Conservation (phyloP, 2,329 filamentous ascomycete species). For the Blastomyces parvus region DNA sequence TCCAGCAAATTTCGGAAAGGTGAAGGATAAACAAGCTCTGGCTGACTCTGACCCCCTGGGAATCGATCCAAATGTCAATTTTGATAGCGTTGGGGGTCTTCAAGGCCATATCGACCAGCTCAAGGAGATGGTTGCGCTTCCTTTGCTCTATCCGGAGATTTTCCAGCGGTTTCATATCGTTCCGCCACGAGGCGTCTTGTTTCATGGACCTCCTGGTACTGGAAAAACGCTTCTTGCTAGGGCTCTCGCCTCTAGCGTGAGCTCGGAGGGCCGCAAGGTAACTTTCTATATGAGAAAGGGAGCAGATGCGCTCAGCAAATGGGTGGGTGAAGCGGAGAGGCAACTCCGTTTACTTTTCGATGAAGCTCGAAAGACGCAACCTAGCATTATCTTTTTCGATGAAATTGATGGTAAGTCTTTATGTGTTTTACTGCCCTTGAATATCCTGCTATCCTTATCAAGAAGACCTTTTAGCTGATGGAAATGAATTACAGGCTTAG, state of each 20-base stretch:
- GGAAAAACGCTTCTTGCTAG: slow-evolving; percentile 95
- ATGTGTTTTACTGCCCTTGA: not conserved
- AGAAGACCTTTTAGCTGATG: not conserved
- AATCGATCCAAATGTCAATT: slow-evolving; percentile 84
- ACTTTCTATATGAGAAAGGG: slow-evolving; percentile 99
- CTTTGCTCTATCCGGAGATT: slow-evolving; percentile 86
- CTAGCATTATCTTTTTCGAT: slow-evolving; percentile 99
- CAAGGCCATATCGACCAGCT: slow-evolving; percentile 92
- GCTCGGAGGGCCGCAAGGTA: slow-evolving; percentile 81
- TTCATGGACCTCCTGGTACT: slow-evolving; percentile 93
- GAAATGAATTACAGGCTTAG: slow-evolving; percentile 44
- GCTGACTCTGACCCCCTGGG: slow-evolving; percentile 92
- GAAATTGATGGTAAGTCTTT: slow-evolving; percentile 71
- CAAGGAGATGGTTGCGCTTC: slow-evolving; percentile 97
- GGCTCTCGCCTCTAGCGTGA: slow-evolving; percentile 83
- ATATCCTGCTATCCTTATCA: not conserved
- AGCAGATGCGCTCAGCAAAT: slow-evolving; percentile 94
- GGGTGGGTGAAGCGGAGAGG: slow-evolving; percentile 96
- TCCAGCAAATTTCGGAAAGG: slow-evolving; percentile 78
- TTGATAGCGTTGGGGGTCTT: slow-evolving; percentile 86
- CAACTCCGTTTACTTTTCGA: slow-evolving; percentile 90
- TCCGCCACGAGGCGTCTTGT: slow-evolving; percentile 86
- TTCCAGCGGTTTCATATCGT: slow-evolving; percentile 88
- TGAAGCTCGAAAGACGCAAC: slow-evolving; percentile 88
- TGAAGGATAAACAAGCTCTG: slow-evolving; percentile 84